Base-by-base conservation (phyloP, 805 yeast genomes). In the Candida ascalaphidarum region DNA sequence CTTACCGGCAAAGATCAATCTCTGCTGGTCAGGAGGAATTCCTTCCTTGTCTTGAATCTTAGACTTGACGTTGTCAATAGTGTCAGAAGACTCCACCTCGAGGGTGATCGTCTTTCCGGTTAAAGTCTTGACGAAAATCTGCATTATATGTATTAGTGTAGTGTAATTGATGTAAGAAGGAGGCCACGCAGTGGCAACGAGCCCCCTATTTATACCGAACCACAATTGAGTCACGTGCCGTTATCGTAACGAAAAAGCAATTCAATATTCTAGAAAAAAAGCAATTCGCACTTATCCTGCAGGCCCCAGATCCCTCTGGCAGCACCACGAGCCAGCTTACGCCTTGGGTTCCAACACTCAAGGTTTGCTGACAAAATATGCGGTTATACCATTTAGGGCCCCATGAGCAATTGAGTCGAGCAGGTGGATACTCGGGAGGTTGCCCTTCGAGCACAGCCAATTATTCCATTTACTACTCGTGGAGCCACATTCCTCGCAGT, bases 81-180 rank as follows among this genome's bases (percentile, higher is more conserved):
- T 29, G 28, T 29, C 32, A 9, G 28, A 25, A 13, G 32, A 29
- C 21, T 29, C 33, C 14, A 29, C 37, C 31, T 30, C 40, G 25
- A 29, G 17, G 18, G 40, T 41, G 37, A 44, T 39, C 33, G 46
- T 40, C 38, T 35, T 39, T 41, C 50, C 47, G 39, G 50, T 48
- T 37, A 46, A 46, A 34, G 42, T 33, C 29, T 38, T 25, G 29
- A 33, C 17, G 32, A 19, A 27, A 13, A 13, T 32, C 30, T 11
- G 27, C 23, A 18, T 14, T n/a, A 29, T 21, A 17, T 22, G 18
- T 11, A 18, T 20, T 23, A 19, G 15, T 20, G n/a, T 22, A 12
- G 29, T 33, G 25, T 12, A 21, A 11, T 32, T 26, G 21, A 33
- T 18, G 23, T 21, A 15, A 19, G 21, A 17, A 17, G 19, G 14